phyloP scores from a whole-genome alignment of 257 asterid species.

The Rubia yunnanensis region DNA sequence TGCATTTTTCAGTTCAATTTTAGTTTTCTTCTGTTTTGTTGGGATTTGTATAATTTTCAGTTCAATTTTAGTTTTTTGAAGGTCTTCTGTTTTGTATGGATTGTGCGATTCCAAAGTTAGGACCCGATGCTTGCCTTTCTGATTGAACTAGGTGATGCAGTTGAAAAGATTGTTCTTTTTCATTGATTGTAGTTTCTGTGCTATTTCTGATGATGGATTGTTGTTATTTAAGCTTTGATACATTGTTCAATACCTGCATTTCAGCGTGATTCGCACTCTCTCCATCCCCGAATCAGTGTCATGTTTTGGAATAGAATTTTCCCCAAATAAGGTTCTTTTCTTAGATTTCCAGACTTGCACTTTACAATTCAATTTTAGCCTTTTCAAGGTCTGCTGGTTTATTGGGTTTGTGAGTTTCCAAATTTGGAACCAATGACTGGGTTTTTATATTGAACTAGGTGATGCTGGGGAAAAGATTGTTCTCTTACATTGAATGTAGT shows the following conservation, averaged over 20 bases:
- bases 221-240: background rate
- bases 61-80: background rate
- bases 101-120: slow-evolving; percentile 5
- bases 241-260: too few relatives aligned
- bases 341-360: too few relatives aligned
- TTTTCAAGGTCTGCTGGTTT: background rate
- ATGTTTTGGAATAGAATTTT: too few relatives aligned
- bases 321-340: too few relatives aligned
- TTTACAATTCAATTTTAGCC: too few relatives aligned
- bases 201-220: background rate
- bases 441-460: background rate
- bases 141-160: background rate
- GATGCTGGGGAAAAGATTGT: background rate
- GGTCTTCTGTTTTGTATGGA: background rate
- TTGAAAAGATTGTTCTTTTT: background rate
- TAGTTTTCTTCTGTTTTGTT: too few relatives aligned
- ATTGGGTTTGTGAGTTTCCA: background rate
- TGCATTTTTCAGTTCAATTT: too few relatives aligned
- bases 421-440: background rate
- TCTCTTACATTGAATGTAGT: background rate
- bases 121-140: background rate
- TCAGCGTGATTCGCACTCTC: too few relatives aligned
- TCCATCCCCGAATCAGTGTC: too few relatives aligned
- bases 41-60: too few relatives aligned
- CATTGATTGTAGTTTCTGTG: background rate